Evolutionary conservation across 495 filamentous ascomycete species (phyloP).

Genomic region (Aspergillus egyptiacus): DNA sequence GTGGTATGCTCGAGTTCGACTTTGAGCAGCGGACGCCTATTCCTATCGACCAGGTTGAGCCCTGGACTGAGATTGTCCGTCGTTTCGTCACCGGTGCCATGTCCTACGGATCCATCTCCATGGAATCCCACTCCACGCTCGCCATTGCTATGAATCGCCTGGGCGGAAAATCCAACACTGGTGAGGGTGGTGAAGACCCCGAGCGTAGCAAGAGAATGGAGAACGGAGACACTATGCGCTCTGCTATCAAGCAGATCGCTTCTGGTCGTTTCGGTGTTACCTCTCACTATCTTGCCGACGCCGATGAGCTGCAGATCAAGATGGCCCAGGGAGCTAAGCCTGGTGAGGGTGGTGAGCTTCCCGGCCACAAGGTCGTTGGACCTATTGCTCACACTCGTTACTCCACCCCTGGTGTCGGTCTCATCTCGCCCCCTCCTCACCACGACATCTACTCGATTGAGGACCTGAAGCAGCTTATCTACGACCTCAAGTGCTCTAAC

Average conservation of each 20-base stretch:
- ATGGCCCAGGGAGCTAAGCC: slow-evolving; percentile 99
- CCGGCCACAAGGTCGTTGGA: slow-evolving; percentile 95
- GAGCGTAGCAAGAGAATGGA: slow-evolving; percentile 81
- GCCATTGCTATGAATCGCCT: slow-evolving; percentile 98
- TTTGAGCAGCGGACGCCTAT: slow-evolving; percentile 84
- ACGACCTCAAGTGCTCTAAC: slow-evolving; percentile 97
- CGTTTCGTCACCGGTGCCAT: slow-evolving; percentile 99
- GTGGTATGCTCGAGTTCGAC: slow-evolving; percentile 95
- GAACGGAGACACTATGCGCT: slow-evolving; percentile 97
- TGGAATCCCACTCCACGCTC: slow-evolving; percentile 97
- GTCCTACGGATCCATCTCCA: slow-evolving; percentile 99
- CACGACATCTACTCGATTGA: slow-evolving; percentile 99
- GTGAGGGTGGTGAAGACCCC: slow-evolving; percentile 95
- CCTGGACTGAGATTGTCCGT: slow-evolving; percentile 98
- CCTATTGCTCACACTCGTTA: slow-evolving; percentile 94
- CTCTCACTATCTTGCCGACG: slow-evolving; percentile 95
- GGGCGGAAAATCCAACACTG: slow-evolving; percentile 97
- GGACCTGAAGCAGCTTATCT: slow-evolving; percentile 97
- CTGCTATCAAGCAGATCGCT: slow-evolving; percentile 97
- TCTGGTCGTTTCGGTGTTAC: slow-evolving; percentile 98
- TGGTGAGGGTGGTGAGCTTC: slow-evolving; percentile 96
- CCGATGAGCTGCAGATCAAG: slow-evolving; percentile 99
- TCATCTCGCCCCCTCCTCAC: slow-evolving; percentile 97
- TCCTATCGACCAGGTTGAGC: slow-evolving; percentile 96
- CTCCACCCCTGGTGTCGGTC: slow-evolving; percentile 96